Base-by-base conservation (phyloP, 1,284 basidiomycete genomes). In the Leccinum holopus region DNA sequence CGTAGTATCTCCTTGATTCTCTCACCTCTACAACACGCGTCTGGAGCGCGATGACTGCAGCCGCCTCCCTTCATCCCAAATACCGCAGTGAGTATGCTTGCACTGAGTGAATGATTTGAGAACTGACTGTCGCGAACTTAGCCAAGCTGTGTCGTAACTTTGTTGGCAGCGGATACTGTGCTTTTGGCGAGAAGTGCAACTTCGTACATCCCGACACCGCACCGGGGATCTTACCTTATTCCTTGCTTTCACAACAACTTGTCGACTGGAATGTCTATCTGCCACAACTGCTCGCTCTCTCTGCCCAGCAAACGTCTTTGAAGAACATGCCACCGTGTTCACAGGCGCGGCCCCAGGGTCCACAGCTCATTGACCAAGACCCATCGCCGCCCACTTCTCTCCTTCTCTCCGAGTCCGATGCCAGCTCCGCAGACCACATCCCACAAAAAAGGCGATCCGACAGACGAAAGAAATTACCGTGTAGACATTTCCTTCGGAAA, bases 401-500 rank as follows among this genome's bases (percentile, higher is more conserved):
- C 57, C 59, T 70, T 35, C 70, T 75, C 18, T 72, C 73, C 14
- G 55, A 57, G 11, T 70, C 73, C 21, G 68, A 69, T 30, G 56
- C 47, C 14, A 58, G 64, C n/a, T 56, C 65, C 25, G 52, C 56
- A n/a, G 69, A 67, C 16, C 58, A 53, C 44, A 32, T 55, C 41
- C 54, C 61, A 59, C 56, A 57, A 18, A 51, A 55, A 6, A 59
- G 25, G 39, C 56, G 57, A 74, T 21, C 71, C 12, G 55, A 10
- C 44, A 60, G 12, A 58, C 63, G 76, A 69, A 76, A 76, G 61
- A 82, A 75, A 32, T 71, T 75, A 11, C 72, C 78, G 8, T 83
- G 80, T 63, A 76, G 75, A 61, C 78, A 82, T 68, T 82, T 77
- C 64, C 62, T 76, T 53, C 77, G 76, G 63, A 78, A 77, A 60